A percentile compares a stretch with the other conserved stretches of the same genome.
These are phyloP conservation scores for Tetracladium setigerum DNA, from an alignment of 495 filamentous ascomycete genomes.

Conservation along the genomic window DNA sequence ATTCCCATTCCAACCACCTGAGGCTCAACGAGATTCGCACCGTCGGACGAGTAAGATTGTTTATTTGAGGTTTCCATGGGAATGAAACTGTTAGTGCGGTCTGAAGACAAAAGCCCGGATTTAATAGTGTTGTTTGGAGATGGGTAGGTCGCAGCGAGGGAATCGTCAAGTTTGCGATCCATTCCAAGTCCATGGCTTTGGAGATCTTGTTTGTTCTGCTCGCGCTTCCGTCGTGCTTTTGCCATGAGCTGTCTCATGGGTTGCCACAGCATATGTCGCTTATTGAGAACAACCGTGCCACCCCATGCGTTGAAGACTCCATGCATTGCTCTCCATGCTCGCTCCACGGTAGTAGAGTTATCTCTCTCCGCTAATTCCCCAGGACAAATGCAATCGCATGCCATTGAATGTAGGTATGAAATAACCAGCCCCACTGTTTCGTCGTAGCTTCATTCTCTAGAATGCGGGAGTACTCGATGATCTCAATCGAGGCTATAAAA, in stretches of 20 bases:
- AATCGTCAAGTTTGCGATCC: constrained; percentile 25
- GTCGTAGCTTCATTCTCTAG: constrained; percentile 53
- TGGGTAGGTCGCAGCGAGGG: not conserved
- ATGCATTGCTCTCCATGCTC: constrained; percentile 74
- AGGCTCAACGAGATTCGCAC: constrained; percentile 2
- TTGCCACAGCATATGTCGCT: constrained; percentile 61
- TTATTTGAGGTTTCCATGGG: no score
- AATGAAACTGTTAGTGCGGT: no score
- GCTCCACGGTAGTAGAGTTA: constrained; percentile 51
- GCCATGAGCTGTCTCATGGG: constrained; percentile 65
- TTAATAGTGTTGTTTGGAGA: not conserved
- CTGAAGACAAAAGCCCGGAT: not conserved
- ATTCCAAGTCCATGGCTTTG: constrained; percentile 26
- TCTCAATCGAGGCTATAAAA: constrained; percentile 66
- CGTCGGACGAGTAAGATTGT: not conserved
- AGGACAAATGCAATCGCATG: constrained; percentile 72
- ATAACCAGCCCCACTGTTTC: constrained; percentile 72
- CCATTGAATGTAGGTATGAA: constrained; percentile 75
- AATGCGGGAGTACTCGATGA: constrained; percentile 63
- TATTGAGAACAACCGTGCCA: constrained; percentile 41
- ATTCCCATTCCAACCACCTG: constrained; percentile 9
- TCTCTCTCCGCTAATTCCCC: constrained; percentile 71
- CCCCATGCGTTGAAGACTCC: constrained; percentile 48
- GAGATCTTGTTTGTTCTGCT: constrained; percentile 37
- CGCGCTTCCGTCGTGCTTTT: constrained; percentile 50